phyloP scores from a whole-genome alignment of 1,284 basidiomycete species.

The Moniliophthora roreri region DNA sequence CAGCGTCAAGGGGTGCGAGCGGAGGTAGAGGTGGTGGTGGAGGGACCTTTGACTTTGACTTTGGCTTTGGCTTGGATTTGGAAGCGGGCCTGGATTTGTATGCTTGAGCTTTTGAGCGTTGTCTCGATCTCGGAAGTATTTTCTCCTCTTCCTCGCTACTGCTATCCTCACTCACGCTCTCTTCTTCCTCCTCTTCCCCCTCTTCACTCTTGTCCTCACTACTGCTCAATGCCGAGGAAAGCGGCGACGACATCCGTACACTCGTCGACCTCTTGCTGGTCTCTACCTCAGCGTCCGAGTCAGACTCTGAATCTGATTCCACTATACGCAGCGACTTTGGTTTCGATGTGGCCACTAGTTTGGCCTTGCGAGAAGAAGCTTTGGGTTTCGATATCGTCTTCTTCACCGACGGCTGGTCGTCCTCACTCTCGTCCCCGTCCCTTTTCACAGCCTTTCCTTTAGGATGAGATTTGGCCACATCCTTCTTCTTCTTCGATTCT shows the following conservation, averaged over 20 bases:
- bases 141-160: neutral
- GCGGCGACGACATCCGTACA: neutral
- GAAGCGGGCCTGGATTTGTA: neutral
- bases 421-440: no score
- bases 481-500: no score
- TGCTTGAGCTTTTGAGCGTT: neutral
- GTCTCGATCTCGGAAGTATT: neutral
- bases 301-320: neutral
- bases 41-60: constrained; percentile 1
- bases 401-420: no score
- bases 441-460: no score
- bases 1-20: constrained; percentile 30
- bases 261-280: neutral
- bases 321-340: neutral
- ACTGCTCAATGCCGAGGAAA: neutral
- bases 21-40: constrained; percentile 5
- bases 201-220: neutral
- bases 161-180: neutral
- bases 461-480: no score
- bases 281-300: neutral
- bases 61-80: neutral
- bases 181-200: neutral
- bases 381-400: no score
- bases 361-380: no score
- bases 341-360: neutral